Base-by-base conservation (phyloP, 345 rosid genomes). In the Gossypium arboreum region DNA sequence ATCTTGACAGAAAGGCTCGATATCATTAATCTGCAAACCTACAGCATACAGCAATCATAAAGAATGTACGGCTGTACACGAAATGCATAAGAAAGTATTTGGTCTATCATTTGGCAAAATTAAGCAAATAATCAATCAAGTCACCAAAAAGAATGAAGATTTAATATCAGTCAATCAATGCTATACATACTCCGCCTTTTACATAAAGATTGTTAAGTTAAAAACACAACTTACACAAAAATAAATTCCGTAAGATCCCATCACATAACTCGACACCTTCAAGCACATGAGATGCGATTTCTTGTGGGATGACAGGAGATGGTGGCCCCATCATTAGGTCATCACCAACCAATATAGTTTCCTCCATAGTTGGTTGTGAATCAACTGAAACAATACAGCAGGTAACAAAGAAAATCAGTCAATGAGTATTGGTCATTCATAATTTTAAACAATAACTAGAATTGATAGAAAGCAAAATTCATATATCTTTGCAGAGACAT, bases 271-370 rank as follows among this genome's bases (percentile, higher is more conserved):
- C 86, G 74, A 95, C 89, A 57, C 97, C 98, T 84, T 91, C 87
- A 51, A 94, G 87, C 64, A 94, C 95, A 75, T 93, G 94, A 59
- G 97, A 77, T 47, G 99, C 94, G 57, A 93, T 95, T 83, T 95
- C 99, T 76, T 86, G 89, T 52, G 98, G 97, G 74, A 93, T 86
- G 82, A 91, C 45, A 65, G 98, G 96, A 60, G 97, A 93, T 64
- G 98, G 96, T 47, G 91, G 97, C 20, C 98, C 97, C 90, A 60
- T 85, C 99, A 95, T 95, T 2, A 95, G 83, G 83, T 95, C 98
- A 76, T 91, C 99, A 68, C 97, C 94, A 2, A 93, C 98, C 85
- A 93, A 75, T 71, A 95, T 91, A 39, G 96, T 93, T 85, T 95
- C 98, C 88, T 93, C 99, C 96, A 95, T 93, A 10, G 82, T 85